Evolutionary conservation across 2,329 filamentous ascomycete genomes (phyloP).

Genomic region (Pezicula neosporulosa): DNA sequence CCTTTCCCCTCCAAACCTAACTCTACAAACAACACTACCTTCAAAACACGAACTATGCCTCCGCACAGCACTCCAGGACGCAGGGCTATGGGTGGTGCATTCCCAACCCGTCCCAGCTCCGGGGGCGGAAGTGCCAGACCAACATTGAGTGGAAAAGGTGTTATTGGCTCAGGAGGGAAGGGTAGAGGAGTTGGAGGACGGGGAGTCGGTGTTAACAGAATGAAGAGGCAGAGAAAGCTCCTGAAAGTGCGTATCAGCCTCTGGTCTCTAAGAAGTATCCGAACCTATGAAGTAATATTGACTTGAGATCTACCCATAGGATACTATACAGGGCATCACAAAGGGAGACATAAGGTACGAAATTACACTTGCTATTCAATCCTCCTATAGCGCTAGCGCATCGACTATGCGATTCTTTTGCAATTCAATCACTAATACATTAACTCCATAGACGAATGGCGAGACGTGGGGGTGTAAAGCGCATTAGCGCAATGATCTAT

Average conservation of each 20-base stretch:
- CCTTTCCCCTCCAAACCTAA: too few relatives aligned
- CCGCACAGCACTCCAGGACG: too few relatives aligned
- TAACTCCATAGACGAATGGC: slow-evolving; percentile 54
- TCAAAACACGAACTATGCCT: too few relatives aligned
- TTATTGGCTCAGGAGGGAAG: neutral
- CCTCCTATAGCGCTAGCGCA: neutral
- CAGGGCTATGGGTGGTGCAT: too few relatives aligned
- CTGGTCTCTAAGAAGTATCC: too few relatives aligned
- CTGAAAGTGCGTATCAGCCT: neutral
- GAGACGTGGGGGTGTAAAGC: slow-evolving; percentile 72
- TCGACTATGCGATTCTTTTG: neutral
- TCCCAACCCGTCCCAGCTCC: too few relatives aligned
- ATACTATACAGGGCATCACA: too few relatives aligned
- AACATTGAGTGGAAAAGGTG: slow-evolving; percentile 7
- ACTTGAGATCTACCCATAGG: too few relatives aligned
- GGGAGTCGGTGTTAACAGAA: neutral
- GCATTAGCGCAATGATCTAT: slow-evolving; percentile 65
- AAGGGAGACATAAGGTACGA: too few relatives aligned
- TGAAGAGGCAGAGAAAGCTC: neutral
- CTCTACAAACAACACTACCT: too few relatives aligned
- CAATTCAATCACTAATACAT: neutral
- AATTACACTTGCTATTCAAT: slow-evolving; percentile 29
- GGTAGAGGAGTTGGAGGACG: neutral
- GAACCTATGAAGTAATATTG: too few relatives aligned
- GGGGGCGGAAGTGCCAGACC: too few relatives aligned